Base-by-base conservation (phyloP, 331 rosid species). In the Cydonia oblonga region DNA sequence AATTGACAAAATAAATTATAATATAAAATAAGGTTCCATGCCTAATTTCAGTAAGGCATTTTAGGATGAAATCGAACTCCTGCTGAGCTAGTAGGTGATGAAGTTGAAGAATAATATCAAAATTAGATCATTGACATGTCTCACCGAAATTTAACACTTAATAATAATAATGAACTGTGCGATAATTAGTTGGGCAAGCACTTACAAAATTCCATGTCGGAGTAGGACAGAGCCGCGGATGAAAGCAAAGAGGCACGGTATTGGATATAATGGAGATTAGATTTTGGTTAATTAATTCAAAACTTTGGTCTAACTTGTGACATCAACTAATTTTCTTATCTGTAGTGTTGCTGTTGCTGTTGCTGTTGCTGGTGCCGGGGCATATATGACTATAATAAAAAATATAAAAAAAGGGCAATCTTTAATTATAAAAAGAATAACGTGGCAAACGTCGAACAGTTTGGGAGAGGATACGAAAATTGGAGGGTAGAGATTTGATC, bases 401-500 rank as follows among this genome's bases (percentile, higher is more conserved):
- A 28, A 28, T 25, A 28, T 5, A 15, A 46, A 5, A 18, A 5
- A 46, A 5, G 8, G 52, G 53, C 15, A 0, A 33, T 33, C 20
- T 54, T 8, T 54, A 54, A 54, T 54, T 19, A 54, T 54, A 54
- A 9, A n/a, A 16, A 58, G 10, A 59, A 33, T 11, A 19, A 6
- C 6, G 26, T 12, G 7, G 7, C 19, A 71, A 59, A 58, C 15
- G 2, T 25, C 29, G 57, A 71, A 58, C 38, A 40, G 42, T 59
- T 59, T 29, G 20, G 44, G 3, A 59, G 44, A 40, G 68, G 32
- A 58, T 66, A 19, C n/a, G 65, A 66, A 72, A 9, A 42, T 29
- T 30, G 74, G 30, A 72, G 49, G 78, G 78, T 18, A 30, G 26
- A 46, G 70, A 66, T 66, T 65, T 77, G 19, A 71, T 71, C 56